Base-by-base conservation (phyloP, 768 basidiomycete species). In the Basidioascus undulatus region DNA sequence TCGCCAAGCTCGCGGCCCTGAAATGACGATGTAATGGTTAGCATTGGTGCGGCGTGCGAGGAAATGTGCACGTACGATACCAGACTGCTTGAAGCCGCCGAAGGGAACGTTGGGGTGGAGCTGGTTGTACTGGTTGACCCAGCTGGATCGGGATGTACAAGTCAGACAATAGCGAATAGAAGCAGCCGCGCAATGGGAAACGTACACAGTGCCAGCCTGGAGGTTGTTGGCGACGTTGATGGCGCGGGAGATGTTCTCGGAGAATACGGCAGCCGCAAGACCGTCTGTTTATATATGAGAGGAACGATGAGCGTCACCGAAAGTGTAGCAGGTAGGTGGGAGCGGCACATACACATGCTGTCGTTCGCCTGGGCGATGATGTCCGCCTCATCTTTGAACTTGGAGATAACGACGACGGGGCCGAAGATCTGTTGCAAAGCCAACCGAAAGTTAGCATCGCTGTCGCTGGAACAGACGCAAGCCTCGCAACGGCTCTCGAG, bases 211-310 rank as follows among this genome's bases (percentile, higher is more conserved):
- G 26, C 86, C 86, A 5, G 81, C 77, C 51, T 78, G 68, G 44
- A 94, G 61, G 44, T 59, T 65, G 55, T 81, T 72, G 7, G 80
- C 77, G 2, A 72, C 70, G 44, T 62, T 60, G 40, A 87, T 59
- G 0, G 79, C 82, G 21, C 75, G 67, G 48, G 67, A 70, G 61
- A 89, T 58, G 58, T 87, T 66, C 52, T 70, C 64, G 27, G 77
- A 73, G 65, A 86, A 92, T 40, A 96, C 72, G 7, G 77, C 76
- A 3, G 78, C 73, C 12, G 82, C 83, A 34, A 92, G 70, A 43
- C 87, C 87, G 57, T 86, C n/a, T n/a, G n/a, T n/a, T n/a, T n/a
- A n/a, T n/a, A n/a, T n/a, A n/a, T n/a, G n/a, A n/a, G n/a, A 89
- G 37, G 53, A 38, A 31, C 9, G 30, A 10, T n/a, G 30, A 10